Evolutionary conservation across 164 flowering plant species (phyloP).

Genomic region (Malania oleifera): DNA sequence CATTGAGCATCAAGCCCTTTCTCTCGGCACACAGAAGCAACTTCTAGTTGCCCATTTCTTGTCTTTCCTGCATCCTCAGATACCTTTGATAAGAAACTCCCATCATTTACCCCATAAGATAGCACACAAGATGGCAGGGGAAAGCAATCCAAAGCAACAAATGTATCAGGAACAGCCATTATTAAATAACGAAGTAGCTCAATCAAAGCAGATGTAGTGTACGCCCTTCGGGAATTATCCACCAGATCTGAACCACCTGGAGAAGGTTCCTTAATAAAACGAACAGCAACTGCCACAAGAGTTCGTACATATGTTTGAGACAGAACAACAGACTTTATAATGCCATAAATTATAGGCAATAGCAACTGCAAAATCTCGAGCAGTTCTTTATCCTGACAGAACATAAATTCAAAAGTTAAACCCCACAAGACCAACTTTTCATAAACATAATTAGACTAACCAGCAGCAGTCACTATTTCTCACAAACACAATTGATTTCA

Average conservation of each 20-base stretch:
- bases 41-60: conserved; percentile 33
- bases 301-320: conserved; percentile 80
- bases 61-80: conserved; percentile 39
- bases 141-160: conserved; percentile 94
- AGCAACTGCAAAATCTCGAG: conserved; percentile 66
- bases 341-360: conserved; percentile 73
- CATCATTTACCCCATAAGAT: conserved; percentile 42
- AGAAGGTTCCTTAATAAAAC: conserved; percentile 63
- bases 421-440: conserved; percentile 1
- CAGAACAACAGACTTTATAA: conserved; percentile 59
- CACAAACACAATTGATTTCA: background rate
- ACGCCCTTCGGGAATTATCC: conserved; percentile 71
- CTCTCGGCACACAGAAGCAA: conserved; percentile 27
- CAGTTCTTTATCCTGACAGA: conserved; percentile 72
- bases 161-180: conserved; percentile 88
- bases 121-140: conserved; percentile 66
- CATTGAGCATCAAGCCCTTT: conserved; percentile 39
- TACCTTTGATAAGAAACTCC: conserved; percentile 33
- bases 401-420: conserved; percentile 10
- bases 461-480: background rate
- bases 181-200: conserved; percentile 90
- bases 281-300: conserved; percentile 72
- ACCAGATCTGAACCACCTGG: conserved; percentile 63
- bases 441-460: conserved; percentile 3
- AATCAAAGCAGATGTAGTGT: conserved; percentile 57